Base-by-base conservation (phyloP, 208 protist genomes). In the Acanthamoeba rhysodes region DNA sequence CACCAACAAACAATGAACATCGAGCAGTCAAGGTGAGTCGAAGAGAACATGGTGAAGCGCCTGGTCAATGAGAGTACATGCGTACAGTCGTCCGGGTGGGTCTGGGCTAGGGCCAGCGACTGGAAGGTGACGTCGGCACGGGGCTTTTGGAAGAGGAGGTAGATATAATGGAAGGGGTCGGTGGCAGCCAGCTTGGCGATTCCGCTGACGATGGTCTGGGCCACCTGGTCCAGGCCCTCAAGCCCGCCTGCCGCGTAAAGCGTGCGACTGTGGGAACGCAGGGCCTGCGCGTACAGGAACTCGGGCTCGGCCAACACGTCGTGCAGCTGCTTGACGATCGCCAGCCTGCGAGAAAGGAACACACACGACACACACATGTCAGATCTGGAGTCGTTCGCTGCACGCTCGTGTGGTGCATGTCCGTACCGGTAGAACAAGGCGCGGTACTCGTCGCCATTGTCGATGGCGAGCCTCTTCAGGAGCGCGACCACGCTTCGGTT, bases 361-460 rank as follows among this genome's bases (percentile, higher is more conserved):
- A 34, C 29, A 29, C 14, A 37, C 29, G 14, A 14, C 16, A 32
- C 24, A 16, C 70, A 76, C 4, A 8, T 5, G 29, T 72, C 22
- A 72, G 64, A 72, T 72, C 27, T 62, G 22, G 57, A 27, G 22
- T 64, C 2, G 6, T 27, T 64, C 7, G 45, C 45, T 48, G 45
- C 45, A 48, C 45, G 57, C 20, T 64, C 22, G 57, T 27, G 57
- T 24, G 27, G 27, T 29, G 27, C 64, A 48, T 80, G 82, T 27
- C 57, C 12, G 4, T 64, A 91, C 85, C 85, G 53, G 32, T 94
- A 94, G 70, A 94, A 94, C 50, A 94, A 57, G 14, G 64, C 90
- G 20, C 64, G 20, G 64, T 82, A 94, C 20, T 80, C 64, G 37
- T 94, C 90, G 10, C 90, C 90, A 24, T 94, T 32, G n/a, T 94